Percentiles rank a stretch among this genome's conserved stretches.
These are phyloP conservation scores for Hypoxylon sp. DNA, from an alignment of 2,329 filamentous ascomycete species.

Conservation along the genomic window DNA sequence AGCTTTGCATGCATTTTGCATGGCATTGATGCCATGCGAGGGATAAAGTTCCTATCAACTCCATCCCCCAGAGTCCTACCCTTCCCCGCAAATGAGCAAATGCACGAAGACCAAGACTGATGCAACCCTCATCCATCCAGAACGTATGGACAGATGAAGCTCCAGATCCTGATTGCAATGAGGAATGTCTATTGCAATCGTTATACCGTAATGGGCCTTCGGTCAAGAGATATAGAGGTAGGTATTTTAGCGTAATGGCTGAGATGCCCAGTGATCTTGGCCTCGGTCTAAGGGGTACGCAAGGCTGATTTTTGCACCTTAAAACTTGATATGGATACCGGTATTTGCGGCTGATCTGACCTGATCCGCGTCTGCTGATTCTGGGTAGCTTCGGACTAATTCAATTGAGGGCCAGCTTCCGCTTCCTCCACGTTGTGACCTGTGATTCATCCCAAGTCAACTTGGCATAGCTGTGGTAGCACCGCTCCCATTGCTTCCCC, in stretches of 20 bases:
- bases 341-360: constrained; percentile 26
- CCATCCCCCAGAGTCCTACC: constrained; percentile 19
- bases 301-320: constrained; percentile 34
- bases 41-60: not conserved
- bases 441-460: constrained; percentile 9
- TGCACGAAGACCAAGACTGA: not conserved
- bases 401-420: not conserved
- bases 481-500: not conserved
- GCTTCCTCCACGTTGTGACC: not conserved
- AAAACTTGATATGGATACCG: constrained; percentile 14
- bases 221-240: constrained; percentile 14
- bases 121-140: constrained; percentile 3
- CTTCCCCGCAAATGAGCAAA: constrained; percentile 22
- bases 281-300: constrained; percentile 3
- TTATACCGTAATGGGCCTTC: constrained; percentile 19
- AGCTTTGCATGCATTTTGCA: constrained; percentile 6
- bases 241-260: constrained; percentile 3
- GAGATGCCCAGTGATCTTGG: not conserved
- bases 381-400: constrained; percentile 14
- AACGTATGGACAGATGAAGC: constrained; percentile 7
- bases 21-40: not conserved
- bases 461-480: constrained; percentile 4
- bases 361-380: constrained; percentile 17
- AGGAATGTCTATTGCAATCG: constrained; percentile 1
- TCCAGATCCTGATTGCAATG: constrained; percentile 8